phyloP scores from a whole-genome alignment of 345 rosid species.

The Populus euphratica region DNA sequence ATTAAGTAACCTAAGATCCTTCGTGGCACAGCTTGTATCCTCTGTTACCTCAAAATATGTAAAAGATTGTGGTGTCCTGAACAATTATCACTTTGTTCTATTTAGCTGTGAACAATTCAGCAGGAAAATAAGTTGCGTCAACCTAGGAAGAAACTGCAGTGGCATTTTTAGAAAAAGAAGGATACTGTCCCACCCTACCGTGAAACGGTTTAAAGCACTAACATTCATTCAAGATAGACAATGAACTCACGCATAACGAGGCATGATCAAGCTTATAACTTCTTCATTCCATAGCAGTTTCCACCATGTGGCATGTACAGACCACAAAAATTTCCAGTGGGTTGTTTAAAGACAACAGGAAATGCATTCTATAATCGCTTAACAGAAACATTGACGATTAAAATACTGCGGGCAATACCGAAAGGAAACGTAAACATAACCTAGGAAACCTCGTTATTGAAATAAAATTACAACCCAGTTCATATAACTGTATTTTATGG shows the following conservation, averaged over 20 bases:
- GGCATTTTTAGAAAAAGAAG: not conserved
- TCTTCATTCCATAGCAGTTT: not conserved
- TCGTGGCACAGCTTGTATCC: slow-evolving; percentile 2
- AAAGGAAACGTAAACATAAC: not conserved
- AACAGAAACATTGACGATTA: not conserved
- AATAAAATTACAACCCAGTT: not conserved
- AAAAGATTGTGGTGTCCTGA: not conserved
- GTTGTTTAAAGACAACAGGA: not conserved
- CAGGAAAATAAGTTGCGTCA: not conserved
- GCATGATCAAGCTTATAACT: not conserved
- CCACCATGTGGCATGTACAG: not conserved
- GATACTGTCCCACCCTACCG: not conserved
- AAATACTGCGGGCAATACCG: not conserved
- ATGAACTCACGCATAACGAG: not conserved
- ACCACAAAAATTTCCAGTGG: not conserved
- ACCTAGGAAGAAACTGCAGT: not conserved
- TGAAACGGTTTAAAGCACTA: not conserved
- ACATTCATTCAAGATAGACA: not conserved
- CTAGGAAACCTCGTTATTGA: not conserved
- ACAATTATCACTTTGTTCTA: not conserved
- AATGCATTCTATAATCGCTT: not conserved
- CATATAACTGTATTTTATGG: slow-evolving; percentile 11
- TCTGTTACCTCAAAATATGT: not conserved
- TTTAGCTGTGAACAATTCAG: not conserved
- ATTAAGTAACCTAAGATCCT: slow-evolving; percentile 10